A percentile compares a stretch with the other conserved stretches of the same genome.
These are phyloP conservation scores for Pilatotrama ljubarskyi DNA, from an alignment of 768 basidiomycete species.

Conservation along the genomic window DNA sequence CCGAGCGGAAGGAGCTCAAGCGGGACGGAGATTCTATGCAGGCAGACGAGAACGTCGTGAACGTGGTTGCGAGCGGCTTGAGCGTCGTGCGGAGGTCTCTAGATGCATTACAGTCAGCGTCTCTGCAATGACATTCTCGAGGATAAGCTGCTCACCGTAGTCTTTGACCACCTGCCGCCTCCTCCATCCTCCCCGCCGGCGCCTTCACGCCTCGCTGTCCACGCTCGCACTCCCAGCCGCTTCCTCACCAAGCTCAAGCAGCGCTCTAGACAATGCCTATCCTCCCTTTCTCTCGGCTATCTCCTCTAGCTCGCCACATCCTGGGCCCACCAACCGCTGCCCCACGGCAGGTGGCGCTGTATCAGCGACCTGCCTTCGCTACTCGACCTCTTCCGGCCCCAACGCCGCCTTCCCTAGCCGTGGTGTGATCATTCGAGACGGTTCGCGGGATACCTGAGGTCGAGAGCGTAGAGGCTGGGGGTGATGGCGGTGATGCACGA, in stretches of 20 bases:
- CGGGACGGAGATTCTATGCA: conserved; percentile 19
- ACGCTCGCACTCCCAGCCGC: background rate
- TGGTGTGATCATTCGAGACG: conserved; percentile 3
- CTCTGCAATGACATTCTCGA: background rate
- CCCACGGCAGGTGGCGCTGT: background rate
- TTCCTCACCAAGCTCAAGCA: conserved; percentile 1
- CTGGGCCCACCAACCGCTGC: conserved; percentile 10
- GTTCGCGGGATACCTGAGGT: conserved; percentile 3
- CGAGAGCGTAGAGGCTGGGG: conserved; percentile 14
- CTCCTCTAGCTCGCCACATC: background rate
- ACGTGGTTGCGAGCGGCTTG: conserved; percentile 8
- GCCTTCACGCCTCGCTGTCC: conserved; percentile 13
- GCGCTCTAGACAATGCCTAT: background rate
- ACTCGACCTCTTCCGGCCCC: conserved; percentile 1
- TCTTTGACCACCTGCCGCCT: conserved; percentile 7
- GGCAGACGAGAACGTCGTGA: conserved; percentile 11
- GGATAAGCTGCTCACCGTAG: conserved; percentile 18
- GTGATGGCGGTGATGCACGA: conserved; percentile 9
- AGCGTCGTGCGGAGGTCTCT: conserved; percentile 14
- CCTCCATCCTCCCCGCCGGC: conserved; percentile 9
- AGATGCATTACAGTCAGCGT: background rate
- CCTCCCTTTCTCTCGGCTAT: background rate
- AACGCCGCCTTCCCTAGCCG: background rate
- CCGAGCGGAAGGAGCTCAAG: conserved; percentile 10
- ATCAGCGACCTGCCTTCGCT: conserved; percentile 5